Percentiles rank a stretch among this genome's conserved stretches.
These are phyloP conservation scores for Phytophthora cryptogea DNA, from an alignment of 352 stramenopile species.

Conservation along the genomic window DNA sequence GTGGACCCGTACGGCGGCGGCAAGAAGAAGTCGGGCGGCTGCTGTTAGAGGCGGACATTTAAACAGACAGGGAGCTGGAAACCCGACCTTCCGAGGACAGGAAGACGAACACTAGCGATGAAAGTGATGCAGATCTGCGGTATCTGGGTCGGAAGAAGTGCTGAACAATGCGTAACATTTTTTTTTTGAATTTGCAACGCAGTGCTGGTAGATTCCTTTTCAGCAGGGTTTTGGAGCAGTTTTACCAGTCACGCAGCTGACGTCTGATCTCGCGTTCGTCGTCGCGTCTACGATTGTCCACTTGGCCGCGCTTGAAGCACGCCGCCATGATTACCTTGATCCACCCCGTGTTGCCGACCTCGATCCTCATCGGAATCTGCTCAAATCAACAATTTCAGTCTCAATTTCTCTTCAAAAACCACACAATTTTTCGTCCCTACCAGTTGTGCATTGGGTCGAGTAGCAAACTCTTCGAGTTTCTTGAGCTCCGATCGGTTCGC, in stretches of 20 bases:
- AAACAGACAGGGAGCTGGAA: conserved; percentile 12
- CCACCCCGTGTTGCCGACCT: conserved; percentile 80
- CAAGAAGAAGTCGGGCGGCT: conserved; percentile 85
- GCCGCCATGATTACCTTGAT: conserved; percentile 84
- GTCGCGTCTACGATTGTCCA: conserved; percentile 78
- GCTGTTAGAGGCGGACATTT: conserved; percentile 50
- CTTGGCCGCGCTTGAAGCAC: conserved; percentile 65
- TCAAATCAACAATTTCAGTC: neutral
- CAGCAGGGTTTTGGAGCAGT: neutral
- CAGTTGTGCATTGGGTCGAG: conserved; percentile 67
- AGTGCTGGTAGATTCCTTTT: neutral
- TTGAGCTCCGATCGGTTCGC: conserved; percentile 79
- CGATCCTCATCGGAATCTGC: conserved; percentile 74
- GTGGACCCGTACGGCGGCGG: conserved; percentile 83
- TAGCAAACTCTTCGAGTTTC: conserved; percentile 70
- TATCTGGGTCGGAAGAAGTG: conserved; percentile 18
- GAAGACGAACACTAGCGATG: conserved; percentile 15
- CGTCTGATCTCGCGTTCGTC: conserved; percentile 77
- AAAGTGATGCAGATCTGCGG: neutral
- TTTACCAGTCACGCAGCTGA: conserved; percentile 76
- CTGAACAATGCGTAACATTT: conserved; percentile 36
- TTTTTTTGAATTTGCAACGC: conserved; percentile 38
- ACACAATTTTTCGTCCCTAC: conserved; percentile 30
- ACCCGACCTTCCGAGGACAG: conserved; percentile 6
- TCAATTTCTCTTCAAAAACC: neutral